A percentile compares a stretch with the other conserved stretches of the same genome.
Conservation (phyloP, 2,329 filamentous ascomycete genomes). For the Teratosphaeria epicoccoides region DNA sequence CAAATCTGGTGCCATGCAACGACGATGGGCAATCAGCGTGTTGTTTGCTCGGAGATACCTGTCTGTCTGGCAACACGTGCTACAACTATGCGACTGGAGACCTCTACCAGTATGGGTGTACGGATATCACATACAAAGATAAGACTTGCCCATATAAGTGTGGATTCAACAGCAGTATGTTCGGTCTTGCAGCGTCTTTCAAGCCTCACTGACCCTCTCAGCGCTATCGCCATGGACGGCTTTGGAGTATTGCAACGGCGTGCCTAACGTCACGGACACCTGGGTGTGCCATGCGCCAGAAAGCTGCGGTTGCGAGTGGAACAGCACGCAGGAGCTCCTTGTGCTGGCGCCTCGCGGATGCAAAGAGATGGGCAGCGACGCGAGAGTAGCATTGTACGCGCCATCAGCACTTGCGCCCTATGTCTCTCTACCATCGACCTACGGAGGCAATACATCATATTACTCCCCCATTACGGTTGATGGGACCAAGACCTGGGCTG, state of each 20-base stretch:
- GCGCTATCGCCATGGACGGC: slow-evolving; percentile 21
- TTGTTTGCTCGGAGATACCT: slow-evolving; percentile 21
- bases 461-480: slow-evolving; percentile 13
- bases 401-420: slow-evolving; percentile 18
- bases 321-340: slow-evolving; percentile 11
- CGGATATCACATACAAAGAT: slow-evolving; percentile 21
- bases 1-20: slow-evolving; percentile 18
- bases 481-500: slow-evolving; percentile 16
- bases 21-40: slow-evolving; percentile 16
- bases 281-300: slow-evolving; percentile 24
- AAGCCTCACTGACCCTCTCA: slow-evolving; percentile 2
- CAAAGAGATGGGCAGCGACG: slow-evolving; percentile 21
- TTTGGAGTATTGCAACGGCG: slow-evolving; percentile 18
- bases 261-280: slow-evolving; percentile 15
- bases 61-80: slow-evolving; percentile 21
- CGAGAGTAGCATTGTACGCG: slow-evolving; percentile 21
- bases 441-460: slow-evolving; percentile 18
- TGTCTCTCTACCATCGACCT: slow-evolving; percentile 17
- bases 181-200: not conserved
- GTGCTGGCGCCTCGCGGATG: slow-evolving; percentile 16
- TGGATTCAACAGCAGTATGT: slow-evolving; percentile 17
- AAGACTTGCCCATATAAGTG: slow-evolving; percentile 21
- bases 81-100: slow-evolving; percentile 19
- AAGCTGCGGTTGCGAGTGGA: slow-evolving; percentile 21
- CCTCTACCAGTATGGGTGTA: slow-evolving; percentile 24